These are phyloP conservation scores for Antrodiella citrinella DNA, from an alignment of 768 basidiomycete species.

Conservation along the genomic window DNA sequence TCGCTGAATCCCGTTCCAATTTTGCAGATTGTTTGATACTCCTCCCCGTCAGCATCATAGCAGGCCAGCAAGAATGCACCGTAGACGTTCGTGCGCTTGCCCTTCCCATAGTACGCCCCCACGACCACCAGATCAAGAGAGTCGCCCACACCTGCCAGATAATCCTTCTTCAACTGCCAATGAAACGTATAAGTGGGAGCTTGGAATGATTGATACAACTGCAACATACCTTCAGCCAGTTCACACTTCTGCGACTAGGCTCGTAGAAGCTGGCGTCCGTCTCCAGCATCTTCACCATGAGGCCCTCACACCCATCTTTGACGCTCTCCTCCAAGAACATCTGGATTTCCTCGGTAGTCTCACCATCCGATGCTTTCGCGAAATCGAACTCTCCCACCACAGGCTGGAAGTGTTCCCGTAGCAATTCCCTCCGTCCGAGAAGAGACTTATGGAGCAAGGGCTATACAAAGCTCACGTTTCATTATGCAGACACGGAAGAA, in stretches of 20 bases:
- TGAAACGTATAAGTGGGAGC: not conserved
- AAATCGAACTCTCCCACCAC: conserved; percentile 90
- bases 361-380: conserved; percentile 84
- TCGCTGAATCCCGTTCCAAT: conserved; percentile 98
- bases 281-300: conserved; percentile 99
- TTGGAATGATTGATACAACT: not conserved
- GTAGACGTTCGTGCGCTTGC: conserved; percentile 95
- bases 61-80: conserved; percentile 97
- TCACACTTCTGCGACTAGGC: conserved; percentile 89
- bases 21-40: conserved; percentile 97
- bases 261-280: conserved; percentile 90
- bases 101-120: conserved; percentile 95
- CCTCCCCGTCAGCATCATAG: conserved; percentile 90
- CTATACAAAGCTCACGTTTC: conserved; percentile 35
- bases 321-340: conserved; percentile 92
- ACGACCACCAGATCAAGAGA: conserved; percentile 97
- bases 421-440: conserved; percentile 63
- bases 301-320: conserved; percentile 96
- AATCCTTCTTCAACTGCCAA: conserved; percentile 95
- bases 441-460: conserved; percentile 75
- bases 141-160: conserved; percentile 92
- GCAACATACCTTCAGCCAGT: conserved; percentile 85
- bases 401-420: conserved; percentile 70
- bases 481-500: not conserved
- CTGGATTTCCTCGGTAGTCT: conserved; percentile 91